These are phyloP conservation scores for Boletus subcaerulescens DNA, from an alignment of 768 basidiomycete species.

Conservation along the genomic window DNA sequence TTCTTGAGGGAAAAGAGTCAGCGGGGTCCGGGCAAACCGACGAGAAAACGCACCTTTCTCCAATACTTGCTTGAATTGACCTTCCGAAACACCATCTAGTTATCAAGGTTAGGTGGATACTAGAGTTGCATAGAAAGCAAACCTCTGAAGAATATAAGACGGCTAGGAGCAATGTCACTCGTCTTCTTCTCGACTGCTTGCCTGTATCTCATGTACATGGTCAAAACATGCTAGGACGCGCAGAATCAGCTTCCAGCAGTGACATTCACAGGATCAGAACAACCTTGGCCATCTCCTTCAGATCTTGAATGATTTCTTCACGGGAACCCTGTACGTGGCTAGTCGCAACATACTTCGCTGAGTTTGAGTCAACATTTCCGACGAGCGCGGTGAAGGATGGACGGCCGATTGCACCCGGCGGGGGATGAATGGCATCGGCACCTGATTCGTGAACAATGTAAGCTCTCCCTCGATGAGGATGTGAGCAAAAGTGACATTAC, in stretches of 20 bases:
- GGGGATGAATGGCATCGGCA: conserved; percentile 82
- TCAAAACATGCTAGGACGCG: conserved; percentile 45
- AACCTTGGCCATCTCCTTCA: conserved; percentile 64
- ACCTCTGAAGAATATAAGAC: conserved; percentile 79
- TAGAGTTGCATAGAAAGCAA: conserved; percentile 3
- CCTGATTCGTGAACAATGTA: conserved; percentile 37
- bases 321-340: conserved; percentile 65
- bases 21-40: neutral
- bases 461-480: neutral
- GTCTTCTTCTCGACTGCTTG: conserved; percentile 48
- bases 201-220: conserved; percentile 60
- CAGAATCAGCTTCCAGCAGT: conserved; percentile 10
- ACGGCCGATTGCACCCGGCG: conserved; percentile 72
- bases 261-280: neutral
- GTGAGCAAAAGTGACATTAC: conserved; percentile 32
- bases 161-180: conserved; percentile 47
- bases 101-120: conserved; percentile 1
- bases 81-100: conserved; percentile 55
- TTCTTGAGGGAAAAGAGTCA: conserved; percentile 39
- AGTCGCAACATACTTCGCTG: conserved; percentile 66
- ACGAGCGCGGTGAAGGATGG: conserved; percentile 83
- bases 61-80: conserved; percentile 47
- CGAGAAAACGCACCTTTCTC: conserved; percentile 46
- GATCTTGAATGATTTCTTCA: conserved; percentile 73
- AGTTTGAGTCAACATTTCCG: conserved; percentile 72